Evolutionary conservation across 768 basidiomycete genomes (phyloP), one percentile per base, ranked within the genome.

Genomic region (Collybia mongolica): DNA sequence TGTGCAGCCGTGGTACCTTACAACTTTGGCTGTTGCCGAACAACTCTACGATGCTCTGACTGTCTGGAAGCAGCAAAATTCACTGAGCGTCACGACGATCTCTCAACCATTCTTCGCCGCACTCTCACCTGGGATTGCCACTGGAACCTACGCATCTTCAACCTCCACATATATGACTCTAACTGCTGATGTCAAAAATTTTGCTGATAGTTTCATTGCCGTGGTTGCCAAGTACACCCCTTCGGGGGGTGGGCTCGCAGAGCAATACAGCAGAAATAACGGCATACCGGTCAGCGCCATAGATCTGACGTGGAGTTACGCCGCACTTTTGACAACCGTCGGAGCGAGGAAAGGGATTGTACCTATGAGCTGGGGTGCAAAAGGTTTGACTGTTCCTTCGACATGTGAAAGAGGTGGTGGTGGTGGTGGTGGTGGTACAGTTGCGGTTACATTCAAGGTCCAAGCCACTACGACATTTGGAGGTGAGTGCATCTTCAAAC

Each of bases 231-330:
- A 80, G 57, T 84, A 80, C 61, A 89, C 88, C 6, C 88, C 88
- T 4, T 64, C 76, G 2, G 56, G 58, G 44, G 88, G 88, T 2
- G 72, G 69, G 3, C 75, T 90, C 15, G 60, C 84, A 3, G 88
- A 90, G 60, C 87, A 90, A 56, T 90, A 70, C 62, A 69, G 64
- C 58, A 75, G 70, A 53, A 65, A 42, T 49, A 62, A 67, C 32
- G 88, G 88, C 0, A 45, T 65, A 8, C 84, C 76, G 1, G 52
- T 75, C 12, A 84, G 83, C 60, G 88, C 88, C 2, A 60, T 66
- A 4, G 83, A 90, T 60, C 69, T 90, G 50, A 89, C 88, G 0
- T 90, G 88, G 88, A 86, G 81, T 58, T 90, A 88, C 57, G 87
- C 88, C 7, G 72, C 84, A n/a, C 71, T 80, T 3, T 60, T 90